A percentile compares a stretch with the other conserved stretches of the same genome.
Conservation (phyloP, 495 filamentous ascomycete species). For the Aspergillus campestris region DNA sequence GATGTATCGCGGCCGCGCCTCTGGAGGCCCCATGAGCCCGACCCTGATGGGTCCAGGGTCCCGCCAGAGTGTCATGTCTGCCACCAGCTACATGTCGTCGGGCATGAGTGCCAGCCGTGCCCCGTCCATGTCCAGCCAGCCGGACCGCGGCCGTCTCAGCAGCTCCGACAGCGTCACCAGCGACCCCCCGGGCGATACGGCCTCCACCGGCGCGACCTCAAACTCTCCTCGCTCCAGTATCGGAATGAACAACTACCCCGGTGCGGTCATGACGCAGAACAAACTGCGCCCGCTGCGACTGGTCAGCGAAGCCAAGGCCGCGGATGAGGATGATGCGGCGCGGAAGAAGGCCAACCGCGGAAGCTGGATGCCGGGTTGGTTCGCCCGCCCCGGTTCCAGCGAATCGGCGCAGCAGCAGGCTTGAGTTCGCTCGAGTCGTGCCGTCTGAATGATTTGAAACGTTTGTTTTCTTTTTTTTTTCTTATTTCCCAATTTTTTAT, state of each 20-base stretch:
- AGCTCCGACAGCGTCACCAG: constrained; percentile 52
- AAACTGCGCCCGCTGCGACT: constrained; percentile 79
- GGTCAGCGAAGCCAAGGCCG: constrained; percentile 47
- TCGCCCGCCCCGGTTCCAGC: constrained; percentile 29
- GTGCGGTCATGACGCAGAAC: constrained; percentile 60
- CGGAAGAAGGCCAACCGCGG: constrained; percentile 52
- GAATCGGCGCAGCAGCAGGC: constrained; percentile 2
- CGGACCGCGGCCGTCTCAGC: constrained; percentile 37
- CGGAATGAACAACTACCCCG: constrained; percentile 44
- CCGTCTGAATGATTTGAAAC: constrained; percentile 11
- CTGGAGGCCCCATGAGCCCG: constrained; percentile 47
- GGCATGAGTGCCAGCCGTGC: constrained; percentile 40
- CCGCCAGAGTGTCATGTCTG: constrained; percentile 39
- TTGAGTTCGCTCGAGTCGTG: constrained; percentile 1
- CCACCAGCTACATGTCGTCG: constrained; percentile 32
- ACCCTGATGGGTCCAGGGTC: constrained; percentile 37
- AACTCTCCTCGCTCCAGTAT: constrained; percentile 50
- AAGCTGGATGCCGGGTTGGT: constrained; percentile 53
- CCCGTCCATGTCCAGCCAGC: constrained; percentile 39
- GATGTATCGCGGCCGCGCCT: constrained; percentile 70
- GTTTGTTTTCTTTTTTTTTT: constrained; percentile 18
- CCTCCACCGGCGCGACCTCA: constrained; percentile 41
- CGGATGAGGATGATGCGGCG: constrained; percentile 41
- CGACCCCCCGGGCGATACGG: constrained; percentile 47
- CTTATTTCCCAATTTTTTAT: constrained; percentile 1